phyloP scores from a whole-genome alignment of 1,284 basidiomycete species.

The Tremellales sp. region DNA sequence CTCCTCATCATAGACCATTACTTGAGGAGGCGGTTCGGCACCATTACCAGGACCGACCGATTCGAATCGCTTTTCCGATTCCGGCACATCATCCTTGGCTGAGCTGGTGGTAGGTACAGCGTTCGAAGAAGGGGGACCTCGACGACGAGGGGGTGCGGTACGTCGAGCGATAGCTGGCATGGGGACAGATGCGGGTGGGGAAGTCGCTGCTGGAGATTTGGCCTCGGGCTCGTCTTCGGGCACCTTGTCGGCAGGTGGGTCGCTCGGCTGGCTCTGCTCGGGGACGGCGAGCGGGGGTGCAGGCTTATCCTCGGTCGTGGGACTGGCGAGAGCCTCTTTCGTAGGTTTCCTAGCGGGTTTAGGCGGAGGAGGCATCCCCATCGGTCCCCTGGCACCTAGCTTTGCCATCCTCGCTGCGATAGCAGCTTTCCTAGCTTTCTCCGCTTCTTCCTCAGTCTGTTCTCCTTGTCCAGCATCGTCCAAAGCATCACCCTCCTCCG shows the following conservation, averaged over 20 bases:
- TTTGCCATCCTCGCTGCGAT: conserved; percentile 52
- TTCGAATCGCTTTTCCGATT: conserved; percentile 17
- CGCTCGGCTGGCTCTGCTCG: neutral
- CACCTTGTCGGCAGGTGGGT: neutral
- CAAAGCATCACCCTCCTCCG: conserved; percentile 29
- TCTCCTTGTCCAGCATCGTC: conserved; percentile 34
- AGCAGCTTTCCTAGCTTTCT: conserved; percentile 49
- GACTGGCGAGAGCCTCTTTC: conserved; percentile 1
- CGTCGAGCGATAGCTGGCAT: conserved; percentile 40
- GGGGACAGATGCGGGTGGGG: conserved; percentile 32
- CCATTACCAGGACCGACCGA: conserved; percentile 16
- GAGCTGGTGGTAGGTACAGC: conserved; percentile 7
- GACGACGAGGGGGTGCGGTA: conserved; percentile 35
- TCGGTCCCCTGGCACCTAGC: conserved; percentile 49
- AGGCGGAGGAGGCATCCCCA: conserved; percentile 41
- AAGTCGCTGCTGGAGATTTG: neutral
- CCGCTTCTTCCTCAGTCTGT: conserved; percentile 46
- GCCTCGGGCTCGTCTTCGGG: conserved; percentile 3
- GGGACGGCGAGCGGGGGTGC: neutral
- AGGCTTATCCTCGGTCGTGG: conserved; percentile 6
- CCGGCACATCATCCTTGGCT: conserved; percentile 5
- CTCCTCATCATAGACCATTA: conserved; percentile 38
- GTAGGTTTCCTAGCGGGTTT: conserved; percentile 29
- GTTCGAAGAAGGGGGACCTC: conserved; percentile 11
- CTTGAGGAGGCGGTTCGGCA: conserved; percentile 37